Evolutionary conservation across 2,329 filamentous ascomycete genomes (phyloP).

Genomic region (Albifimbria verrucaria): DNA sequence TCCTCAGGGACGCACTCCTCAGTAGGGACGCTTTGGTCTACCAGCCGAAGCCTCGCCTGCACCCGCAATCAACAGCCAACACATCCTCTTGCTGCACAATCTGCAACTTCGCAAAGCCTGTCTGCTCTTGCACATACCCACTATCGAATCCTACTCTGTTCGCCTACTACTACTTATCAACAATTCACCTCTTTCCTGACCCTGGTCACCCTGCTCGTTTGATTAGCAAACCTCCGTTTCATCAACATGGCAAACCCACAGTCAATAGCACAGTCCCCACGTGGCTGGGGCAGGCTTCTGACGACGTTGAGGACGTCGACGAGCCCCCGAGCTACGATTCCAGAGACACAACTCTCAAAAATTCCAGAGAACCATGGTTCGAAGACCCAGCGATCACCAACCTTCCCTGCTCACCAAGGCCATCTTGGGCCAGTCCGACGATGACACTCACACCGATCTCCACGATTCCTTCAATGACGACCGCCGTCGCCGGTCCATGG

Average conservation of each 20-base stretch:
- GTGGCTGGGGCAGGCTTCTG: constrained; percentile 38
- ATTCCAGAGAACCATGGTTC: constrained; percentile 46
- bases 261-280: constrained; percentile 20
- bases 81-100: background rate
- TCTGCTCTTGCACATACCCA: background rate
- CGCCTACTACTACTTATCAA: no score
- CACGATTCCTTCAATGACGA: constrained; percentile 32
- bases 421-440: constrained; percentile 65
- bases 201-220: no score
- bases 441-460: constrained; percentile 41
- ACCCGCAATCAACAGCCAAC: background rate
- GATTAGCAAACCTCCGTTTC: no score
- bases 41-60: background rate
- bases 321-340: constrained; percentile 72
- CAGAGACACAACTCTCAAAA: constrained; percentile 23
- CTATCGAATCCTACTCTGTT: no score
- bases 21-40: background rate
- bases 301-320: constrained; percentile 75
- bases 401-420: constrained; percentile 87
- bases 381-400: constrained; percentile 48
- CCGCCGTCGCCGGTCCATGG: constrained; percentile 60
- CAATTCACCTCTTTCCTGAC: no score
- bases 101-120: background rate
- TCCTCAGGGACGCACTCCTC: constrained; percentile 34
- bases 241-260: constrained; percentile 22